phyloP scores from a whole-genome alignment of 2,329 filamentous ascomycete species.

The Fusarium sp. region DNA sequence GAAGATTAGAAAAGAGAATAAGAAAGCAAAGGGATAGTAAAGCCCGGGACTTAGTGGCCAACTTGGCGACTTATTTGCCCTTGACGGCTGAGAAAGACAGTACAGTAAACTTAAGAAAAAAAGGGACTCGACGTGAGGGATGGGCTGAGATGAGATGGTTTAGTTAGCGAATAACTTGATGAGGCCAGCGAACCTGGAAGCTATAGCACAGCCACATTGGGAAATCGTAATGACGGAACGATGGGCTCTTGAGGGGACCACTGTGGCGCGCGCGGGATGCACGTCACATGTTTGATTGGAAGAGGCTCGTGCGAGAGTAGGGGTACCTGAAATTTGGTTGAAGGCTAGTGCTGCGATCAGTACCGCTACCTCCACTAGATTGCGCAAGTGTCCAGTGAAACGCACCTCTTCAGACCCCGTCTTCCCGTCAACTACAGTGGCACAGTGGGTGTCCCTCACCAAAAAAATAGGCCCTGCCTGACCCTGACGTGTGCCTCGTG shows the following conservation, averaged over 20 bases:
- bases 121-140: constrained; percentile 43
- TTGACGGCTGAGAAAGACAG: constrained; percentile 31
- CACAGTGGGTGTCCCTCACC: constrained; percentile 33
- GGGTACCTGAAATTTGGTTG: background rate
- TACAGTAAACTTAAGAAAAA: constrained; percentile 20
- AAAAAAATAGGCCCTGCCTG: constrained; percentile 39
- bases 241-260: constrained; percentile 5
- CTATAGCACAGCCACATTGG: constrained; percentile 45
- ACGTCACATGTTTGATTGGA: constrained; percentile 34
- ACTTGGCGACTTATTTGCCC: constrained; percentile 35
- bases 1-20: constrained; percentile 20
- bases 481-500: constrained; percentile 44
- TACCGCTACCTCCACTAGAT: constrained; percentile 5
- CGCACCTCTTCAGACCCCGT: constrained; percentile 28
- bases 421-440: constrained; percentile 33
- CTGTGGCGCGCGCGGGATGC: constrained; percentile 24
- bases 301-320: constrained; percentile 17
- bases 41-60: constrained; percentile 33
- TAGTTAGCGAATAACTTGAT: constrained; percentile 36
- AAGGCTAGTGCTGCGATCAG: background rate
- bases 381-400: constrained; percentile 15
- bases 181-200: constrained; percentile 49
- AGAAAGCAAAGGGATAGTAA: constrained; percentile 7
- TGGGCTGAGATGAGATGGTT: constrained; percentile 32
- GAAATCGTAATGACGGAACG: constrained; percentile 26